Percentiles rank a stretch among this genome's conserved stretches.
Evolutionary conservation across 495 filamentous ascomycete genomes (phyloP).

Genomic region (Penicillium argentinense): DNA sequence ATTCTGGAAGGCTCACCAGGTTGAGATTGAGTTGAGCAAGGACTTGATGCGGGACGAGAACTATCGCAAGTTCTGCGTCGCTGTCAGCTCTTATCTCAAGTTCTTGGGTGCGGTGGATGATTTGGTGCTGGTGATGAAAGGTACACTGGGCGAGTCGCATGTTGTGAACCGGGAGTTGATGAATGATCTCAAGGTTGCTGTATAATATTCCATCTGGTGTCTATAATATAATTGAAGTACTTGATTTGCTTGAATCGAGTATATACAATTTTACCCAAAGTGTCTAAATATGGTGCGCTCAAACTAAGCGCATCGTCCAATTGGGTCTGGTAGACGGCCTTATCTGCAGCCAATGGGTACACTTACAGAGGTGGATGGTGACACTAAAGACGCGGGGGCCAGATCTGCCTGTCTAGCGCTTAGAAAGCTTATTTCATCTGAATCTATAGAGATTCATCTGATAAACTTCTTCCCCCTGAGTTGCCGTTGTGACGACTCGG

Average conservation of each 20-base stretch:
- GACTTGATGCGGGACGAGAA: conserved; percentile 37
- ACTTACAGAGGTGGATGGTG: neutral
- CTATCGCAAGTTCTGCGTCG: conserved; percentile 43
- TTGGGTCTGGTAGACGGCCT: neutral
- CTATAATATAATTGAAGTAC: neutral
- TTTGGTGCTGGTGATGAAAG: conserved; percentile 44
- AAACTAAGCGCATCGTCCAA: neutral
- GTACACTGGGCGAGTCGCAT: conserved; percentile 42
- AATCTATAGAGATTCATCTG: too few species aligned
- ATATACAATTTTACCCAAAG: neutral
- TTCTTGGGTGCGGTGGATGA: conserved; percentile 40
- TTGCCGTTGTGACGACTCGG: too few species aligned
- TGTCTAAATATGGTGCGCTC: neutral
- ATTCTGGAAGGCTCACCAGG: conserved; percentile 24
- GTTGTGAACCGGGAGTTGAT: conserved; percentile 30
- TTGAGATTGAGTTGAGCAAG: conserved; percentile 22
- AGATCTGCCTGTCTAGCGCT: neutral
- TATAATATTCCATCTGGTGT: too few species aligned
- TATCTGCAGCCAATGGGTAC: conserved; percentile 1
- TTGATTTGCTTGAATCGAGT: too few species aligned
- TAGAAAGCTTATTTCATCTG: neutral
- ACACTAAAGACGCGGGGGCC: neutral
- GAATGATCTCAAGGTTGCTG: conserved; percentile 7
- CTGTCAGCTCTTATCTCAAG: conserved; percentile 36
- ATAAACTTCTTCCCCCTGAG: too few species aligned